Evolutionary conservation across 352 stramenopile genomes (phyloP).

Genomic region (Phytopythium helicoides): DNA sequence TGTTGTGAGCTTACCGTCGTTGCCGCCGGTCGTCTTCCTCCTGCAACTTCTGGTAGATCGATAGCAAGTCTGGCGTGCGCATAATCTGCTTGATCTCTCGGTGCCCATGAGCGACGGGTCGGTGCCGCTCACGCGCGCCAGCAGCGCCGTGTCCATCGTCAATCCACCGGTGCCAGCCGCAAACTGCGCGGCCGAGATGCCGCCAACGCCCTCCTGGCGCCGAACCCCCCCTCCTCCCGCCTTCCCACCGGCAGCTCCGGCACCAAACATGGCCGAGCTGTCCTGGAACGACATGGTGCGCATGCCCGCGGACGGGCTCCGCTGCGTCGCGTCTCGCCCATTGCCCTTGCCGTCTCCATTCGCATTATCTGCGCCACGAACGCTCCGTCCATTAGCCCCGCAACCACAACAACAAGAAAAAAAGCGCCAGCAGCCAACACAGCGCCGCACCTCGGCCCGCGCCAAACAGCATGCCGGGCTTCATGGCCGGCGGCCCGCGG

Average conservation of each 20-base stretch:
- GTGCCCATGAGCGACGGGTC: constrained; percentile 75
- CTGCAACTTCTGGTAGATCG: constrained; percentile 88
- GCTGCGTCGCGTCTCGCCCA: constrained; percentile 8
- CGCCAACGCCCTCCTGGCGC: constrained; percentile 28
- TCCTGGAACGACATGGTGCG: constrained; percentile 67
- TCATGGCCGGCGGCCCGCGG: constrained; percentile 14
- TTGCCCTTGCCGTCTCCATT: constrained; percentile 1
- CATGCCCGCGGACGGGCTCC: constrained; percentile 56
- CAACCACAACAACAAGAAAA: no score
- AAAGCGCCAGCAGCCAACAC: no score
- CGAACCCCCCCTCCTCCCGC: constrained; percentile 28
- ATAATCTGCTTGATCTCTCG: constrained; percentile 90
- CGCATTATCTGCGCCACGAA: neutral
- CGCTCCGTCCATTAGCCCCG: no score
- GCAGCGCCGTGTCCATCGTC: constrained; percentile 72
- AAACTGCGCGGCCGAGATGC: constrained; percentile 79
- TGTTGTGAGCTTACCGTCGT: no score
- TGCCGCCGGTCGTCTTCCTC: constrained; percentile 83
- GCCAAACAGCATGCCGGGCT: constrained; percentile 11
- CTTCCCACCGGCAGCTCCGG: constrained; percentile 18
- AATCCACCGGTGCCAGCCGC: constrained; percentile 75
- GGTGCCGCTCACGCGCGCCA: constrained; percentile 77
- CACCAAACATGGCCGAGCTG: constrained; percentile 14
- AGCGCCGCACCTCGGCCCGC: no score
- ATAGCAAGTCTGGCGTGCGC: constrained; percentile 74